Percentiles rank a stretch among this genome's conserved stretches.
Conservation (phyloP, 345 rosid genomes). For the Eucalyptus curtisii region DNA sequence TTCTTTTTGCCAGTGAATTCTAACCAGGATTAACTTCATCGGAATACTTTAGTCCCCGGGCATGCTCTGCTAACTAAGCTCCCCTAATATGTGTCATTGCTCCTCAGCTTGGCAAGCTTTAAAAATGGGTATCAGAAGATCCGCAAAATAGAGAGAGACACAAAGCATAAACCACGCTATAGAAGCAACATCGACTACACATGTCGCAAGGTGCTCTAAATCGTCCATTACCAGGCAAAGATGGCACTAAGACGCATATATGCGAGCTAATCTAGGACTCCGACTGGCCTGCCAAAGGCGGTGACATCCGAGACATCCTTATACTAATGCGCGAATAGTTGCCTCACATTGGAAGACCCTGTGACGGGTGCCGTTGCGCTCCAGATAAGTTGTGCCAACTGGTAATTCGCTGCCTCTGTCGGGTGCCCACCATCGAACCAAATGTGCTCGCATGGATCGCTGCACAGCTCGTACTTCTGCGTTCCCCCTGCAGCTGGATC, state of each 20-base stretch:
- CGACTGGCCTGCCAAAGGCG: not conserved
- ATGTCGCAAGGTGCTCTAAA: not conserved
- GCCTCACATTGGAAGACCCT: not conserved
- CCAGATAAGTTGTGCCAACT: conserved; percentile 1
- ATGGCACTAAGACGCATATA: not conserved
- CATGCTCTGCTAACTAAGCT: not conserved
- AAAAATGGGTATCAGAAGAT: not conserved
- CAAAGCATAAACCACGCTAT: not conserved
- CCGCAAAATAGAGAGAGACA: not conserved
- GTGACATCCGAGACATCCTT: not conserved
- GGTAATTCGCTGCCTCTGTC: not conserved
- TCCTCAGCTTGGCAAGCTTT: not conserved
- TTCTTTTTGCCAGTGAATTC: not conserved
- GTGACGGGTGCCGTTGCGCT: not conserved
- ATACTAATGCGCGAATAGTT: not conserved
- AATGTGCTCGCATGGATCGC: not conserved
- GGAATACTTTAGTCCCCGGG: not conserved
- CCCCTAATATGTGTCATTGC: not conserved
- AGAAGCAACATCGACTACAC: not conserved
- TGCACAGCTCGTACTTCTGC: not conserved
- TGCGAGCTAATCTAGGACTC: not conserved
- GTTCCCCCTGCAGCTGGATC: not conserved
- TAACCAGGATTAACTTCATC: not conserved
- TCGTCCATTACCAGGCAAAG: not conserved
- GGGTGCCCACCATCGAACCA: not conserved